A percentile compares a stretch with the other conserved stretches of the same genome.
Conservation (phyloP, 306 rosid genomes). For the Prunus mira region DNA sequence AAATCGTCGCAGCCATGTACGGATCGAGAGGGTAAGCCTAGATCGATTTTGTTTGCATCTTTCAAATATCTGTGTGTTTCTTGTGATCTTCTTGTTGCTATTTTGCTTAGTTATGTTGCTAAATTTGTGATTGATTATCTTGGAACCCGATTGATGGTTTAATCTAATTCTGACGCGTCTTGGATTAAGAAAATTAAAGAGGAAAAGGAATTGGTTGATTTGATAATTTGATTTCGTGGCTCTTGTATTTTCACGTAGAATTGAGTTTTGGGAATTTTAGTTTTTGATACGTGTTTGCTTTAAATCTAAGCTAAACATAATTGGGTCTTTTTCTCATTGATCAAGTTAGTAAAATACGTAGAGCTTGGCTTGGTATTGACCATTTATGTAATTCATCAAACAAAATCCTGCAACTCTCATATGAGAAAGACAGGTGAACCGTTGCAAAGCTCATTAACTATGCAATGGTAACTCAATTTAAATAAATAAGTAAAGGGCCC, state of each 20-base stretch:
- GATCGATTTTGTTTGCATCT: neutral
- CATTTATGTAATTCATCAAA: neutral
- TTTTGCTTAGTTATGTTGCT: neutral
- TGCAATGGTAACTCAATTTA: neutral
- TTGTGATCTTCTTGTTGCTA: neutral
- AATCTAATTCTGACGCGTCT: neutral
- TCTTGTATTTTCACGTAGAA: too few species aligned
- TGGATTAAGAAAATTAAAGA: neutral
- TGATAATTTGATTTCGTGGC: neutral
- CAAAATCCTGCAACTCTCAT: neutral
- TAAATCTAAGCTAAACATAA: neutral
- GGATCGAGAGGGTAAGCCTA: conserved; percentile 20
- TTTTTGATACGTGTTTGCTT: neutral
- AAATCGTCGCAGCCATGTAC: conserved; percentile 1
- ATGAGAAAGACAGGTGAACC: too few species aligned
- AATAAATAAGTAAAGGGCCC: neutral
- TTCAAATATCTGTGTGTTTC: neutral
- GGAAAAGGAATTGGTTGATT: neutral
- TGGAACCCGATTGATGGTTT: neutral
- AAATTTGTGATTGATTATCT: neutral
- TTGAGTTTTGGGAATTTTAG: neutral
- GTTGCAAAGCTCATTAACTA: neutral
- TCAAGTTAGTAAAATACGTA: neutral
- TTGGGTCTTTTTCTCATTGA: neutral
- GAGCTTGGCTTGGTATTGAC: neutral